Evolutionary conservation across 495 filamentous ascomycete genomes (phyloP), one percentile per base, ranked within the genome.

Genomic region (Daldinia caldariorum): DNA sequence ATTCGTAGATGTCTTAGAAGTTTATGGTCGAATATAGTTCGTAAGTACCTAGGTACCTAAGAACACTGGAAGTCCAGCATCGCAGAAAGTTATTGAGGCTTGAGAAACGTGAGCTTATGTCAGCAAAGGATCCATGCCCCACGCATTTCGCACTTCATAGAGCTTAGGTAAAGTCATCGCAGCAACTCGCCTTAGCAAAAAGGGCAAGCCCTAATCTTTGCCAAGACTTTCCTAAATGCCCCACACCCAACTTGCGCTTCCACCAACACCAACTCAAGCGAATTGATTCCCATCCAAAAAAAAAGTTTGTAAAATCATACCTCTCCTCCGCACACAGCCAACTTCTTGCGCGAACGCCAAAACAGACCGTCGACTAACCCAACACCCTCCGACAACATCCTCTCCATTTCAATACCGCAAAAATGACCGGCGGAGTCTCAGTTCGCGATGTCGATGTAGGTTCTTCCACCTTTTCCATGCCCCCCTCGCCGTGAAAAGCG

Each of bases 381-480:
- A 47, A 51, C 3, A 26, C 16, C 20, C 45, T 34, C 37, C 49
- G 31, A 51, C 47, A 45, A 70, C 12, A n/a, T n/a, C n/a, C n/a
- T n/a, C n/a, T n/a, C n/a, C 20, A 63, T 31, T 43, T 59, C 45
- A 60, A 81, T 82, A 85, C 85, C 84, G 86, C 86, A 84, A 91
- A 81, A 72, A 93, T 93, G 91, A 85, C 87, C 83, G 91, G 80
- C 63, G 80, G 91, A 83, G 86, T 93, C 81, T 89, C 87, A 77
- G 91, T 93, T 83, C 91, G 91, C 83, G 91, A 94, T 87, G 91
- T 94, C 79, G 91, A 93, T 85, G 91, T 72, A 72, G 70, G 70
- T 72, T 43, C 54, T 39, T 64, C 53, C 61, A 68, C 65, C 35
- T 60, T 62, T 22, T 56, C 18, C 0, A n/a, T 62, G 34, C 34